Percentiles rank a stretch among this genome's conserved stretches.
Conservation (phyloP, 805 yeast species). For the Suhomyces faveliae region DNA sequence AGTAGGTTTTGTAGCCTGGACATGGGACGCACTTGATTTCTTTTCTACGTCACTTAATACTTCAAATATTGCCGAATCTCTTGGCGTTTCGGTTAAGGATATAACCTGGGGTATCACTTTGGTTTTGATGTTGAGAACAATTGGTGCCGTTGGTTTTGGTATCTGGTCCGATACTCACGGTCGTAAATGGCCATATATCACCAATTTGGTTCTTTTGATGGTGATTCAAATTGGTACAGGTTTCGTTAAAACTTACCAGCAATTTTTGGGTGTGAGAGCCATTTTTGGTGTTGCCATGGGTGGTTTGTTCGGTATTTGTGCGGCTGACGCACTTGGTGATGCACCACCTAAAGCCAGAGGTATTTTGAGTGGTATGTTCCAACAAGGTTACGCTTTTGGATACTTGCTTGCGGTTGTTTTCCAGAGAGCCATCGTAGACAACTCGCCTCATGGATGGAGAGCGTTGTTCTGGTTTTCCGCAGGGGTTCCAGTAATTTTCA, state of each 20-base stretch:
- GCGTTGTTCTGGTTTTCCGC: constrained; percentile 68
- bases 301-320: constrained; percentile 63
- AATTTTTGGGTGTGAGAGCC: constrained; percentile 62
- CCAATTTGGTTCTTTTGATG: constrained; percentile 46
- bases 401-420: constrained; percentile 64
- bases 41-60: constrained; percentile 57
- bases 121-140: constrained; percentile 66
- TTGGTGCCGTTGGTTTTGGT: constrained; percentile 65
- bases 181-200: constrained; percentile 55
- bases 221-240: constrained; percentile 63
- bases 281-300: constrained; percentile 71
- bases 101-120: constrained; percentile 71
- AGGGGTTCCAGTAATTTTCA: constrained; percentile 61
- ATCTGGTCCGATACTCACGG: constrained; percentile 59
- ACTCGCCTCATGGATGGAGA: constrained; percentile 57
- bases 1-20: constrained; percentile 58
- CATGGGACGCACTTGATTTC: constrained; percentile 66
- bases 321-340: constrained; percentile 67
- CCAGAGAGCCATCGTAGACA: constrained; percentile 58
- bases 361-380: constrained; percentile 64
- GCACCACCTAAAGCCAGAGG: constrained; percentile 59
- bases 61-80: constrained; percentile 43
- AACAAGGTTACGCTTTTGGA: constrained; percentile 78
- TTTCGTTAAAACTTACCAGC: constrained; percentile 53
- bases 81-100: constrained; percentile 46